These are phyloP conservation scores for Pseudonectria foliicola DNA, from an alignment of 2,329 filamentous ascomycete species.

Conservation along the genomic window DNA sequence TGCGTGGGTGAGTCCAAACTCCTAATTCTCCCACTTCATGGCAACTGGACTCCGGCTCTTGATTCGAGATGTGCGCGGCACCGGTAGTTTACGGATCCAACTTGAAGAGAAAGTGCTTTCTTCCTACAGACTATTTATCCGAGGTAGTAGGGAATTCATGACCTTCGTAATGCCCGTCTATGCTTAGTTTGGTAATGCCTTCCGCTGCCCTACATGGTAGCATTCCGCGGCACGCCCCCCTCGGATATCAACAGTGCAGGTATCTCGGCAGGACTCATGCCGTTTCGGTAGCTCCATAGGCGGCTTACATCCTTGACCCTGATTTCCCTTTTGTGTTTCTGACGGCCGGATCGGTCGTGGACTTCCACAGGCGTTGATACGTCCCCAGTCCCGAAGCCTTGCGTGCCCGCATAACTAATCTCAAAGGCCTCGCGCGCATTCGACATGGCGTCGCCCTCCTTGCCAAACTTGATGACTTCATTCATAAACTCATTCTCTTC, in stretches of 20 bases:
- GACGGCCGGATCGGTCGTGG: constrained; percentile 24
- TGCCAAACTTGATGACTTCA: constrained; percentile 41
- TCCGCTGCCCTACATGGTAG: constrained; percentile 28
- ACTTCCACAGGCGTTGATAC: constrained; percentile 31
- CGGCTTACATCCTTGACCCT: constrained; percentile 55
- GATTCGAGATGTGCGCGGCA: too few relatives aligned
- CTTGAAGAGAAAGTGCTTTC: too few relatives aligned
- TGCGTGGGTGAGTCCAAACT: too few relatives aligned
- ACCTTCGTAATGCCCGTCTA: neutral
- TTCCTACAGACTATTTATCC: too few relatives aligned
- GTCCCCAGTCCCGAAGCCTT: constrained; percentile 30
- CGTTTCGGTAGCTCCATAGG: constrained; percentile 57
- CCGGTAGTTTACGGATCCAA: too few relatives aligned
- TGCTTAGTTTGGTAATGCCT: constrained; percentile 1
- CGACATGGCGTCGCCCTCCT: constrained; percentile 35
- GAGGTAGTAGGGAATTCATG: too few relatives aligned
- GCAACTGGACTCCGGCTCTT: too few relatives aligned
- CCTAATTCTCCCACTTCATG: too few relatives aligned
- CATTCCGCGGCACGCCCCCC: constrained; percentile 31
- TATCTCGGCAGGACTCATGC: constrained; percentile 41
- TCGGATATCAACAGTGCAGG: constrained; percentile 30
- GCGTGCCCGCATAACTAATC: constrained; percentile 38
- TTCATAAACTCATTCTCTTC: constrained; percentile 56
- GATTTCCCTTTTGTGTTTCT: constrained; percentile 27
- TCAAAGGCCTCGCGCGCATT: constrained; percentile 41